Conservation (phyloP, 2,329 filamentous ascomycete species). For the Stromatinia cepivora region DNA sequence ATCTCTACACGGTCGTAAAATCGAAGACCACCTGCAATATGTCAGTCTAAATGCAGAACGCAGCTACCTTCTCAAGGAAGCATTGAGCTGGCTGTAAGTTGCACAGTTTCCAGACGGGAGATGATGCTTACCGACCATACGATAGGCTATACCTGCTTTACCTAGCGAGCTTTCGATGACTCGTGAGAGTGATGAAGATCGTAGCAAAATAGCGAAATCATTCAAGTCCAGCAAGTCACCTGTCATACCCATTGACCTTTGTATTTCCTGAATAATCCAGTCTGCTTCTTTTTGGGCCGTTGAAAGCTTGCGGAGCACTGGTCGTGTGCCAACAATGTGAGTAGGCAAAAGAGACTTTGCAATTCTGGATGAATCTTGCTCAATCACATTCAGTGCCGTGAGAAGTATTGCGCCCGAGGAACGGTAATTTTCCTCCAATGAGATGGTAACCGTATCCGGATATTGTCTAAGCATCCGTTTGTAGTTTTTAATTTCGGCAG, state of each 20-base stretch:
- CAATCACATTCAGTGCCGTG: constrained; percentile 80
- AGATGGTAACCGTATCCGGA: constrained; percentile 75
- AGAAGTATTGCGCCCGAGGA: constrained; percentile 83
- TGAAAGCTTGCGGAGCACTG: constrained; percentile 75
- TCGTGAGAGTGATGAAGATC: constrained; percentile 78
- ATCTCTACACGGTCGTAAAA: constrained; percentile 94
- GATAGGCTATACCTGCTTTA: constrained; percentile 79
- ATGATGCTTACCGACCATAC: constrained; percentile 69
- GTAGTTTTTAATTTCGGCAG: constrained; percentile 88
- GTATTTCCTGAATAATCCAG: constrained; percentile 87
- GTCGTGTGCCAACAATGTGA: constrained; percentile 75
- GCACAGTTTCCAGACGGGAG: neutral
- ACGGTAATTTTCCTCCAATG: constrained; percentile 91
- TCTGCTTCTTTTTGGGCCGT: constrained; percentile 72
- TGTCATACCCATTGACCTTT: constrained; percentile 67
- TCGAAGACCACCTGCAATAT: constrained; percentile 61
- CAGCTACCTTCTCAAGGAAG: neutral
- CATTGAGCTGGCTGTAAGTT: neutral
- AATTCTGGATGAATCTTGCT: constrained; percentile 81
- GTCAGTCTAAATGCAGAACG: constrained; percentile 25
- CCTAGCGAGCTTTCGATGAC: constrained; percentile 83
- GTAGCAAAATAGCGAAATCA: constrained; percentile 84
- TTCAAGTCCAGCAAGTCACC: constrained; percentile 70
- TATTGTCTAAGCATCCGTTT: constrained; percentile 75
- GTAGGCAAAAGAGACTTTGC: constrained; percentile 78